These are phyloP conservation scores for Cercis canadensis DNA, from an alignment of 306 rosid genomes.

Conservation along the genomic window DNA sequence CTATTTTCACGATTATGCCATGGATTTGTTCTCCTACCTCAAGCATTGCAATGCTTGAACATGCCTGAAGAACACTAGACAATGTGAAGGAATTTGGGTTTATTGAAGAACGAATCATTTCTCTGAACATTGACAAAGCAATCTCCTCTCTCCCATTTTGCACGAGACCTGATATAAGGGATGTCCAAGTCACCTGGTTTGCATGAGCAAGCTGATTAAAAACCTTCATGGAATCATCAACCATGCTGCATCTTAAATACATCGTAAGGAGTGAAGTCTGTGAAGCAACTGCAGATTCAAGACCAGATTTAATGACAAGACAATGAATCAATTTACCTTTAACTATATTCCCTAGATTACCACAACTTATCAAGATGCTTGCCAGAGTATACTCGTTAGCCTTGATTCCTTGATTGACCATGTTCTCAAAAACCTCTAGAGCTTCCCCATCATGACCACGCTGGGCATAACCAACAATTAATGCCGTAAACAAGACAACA, in stretches of 20 bases:
- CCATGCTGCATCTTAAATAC: slow-evolving; percentile 65
- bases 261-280: slow-evolving; percentile 75
- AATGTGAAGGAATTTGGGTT: slow-evolving; percentile 65
- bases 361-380: slow-evolving; percentile 61
- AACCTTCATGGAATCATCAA: slow-evolving; percentile 63
- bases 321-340: slow-evolving; percentile 66
- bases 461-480: slow-evolving; percentile 70
- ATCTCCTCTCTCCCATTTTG: slow-evolving; percentile 68
- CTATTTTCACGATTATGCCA: slow-evolving; percentile 51
- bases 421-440: slow-evolving; percentile 50
- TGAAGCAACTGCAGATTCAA: slow-evolving; percentile 62
- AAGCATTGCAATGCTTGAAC: slow-evolving; percentile 73
- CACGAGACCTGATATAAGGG: slow-evolving; percentile 67
- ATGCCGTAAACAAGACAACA: slow-evolving; percentile 69
- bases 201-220: slow-evolving; percentile 56
- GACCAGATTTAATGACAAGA: slow-evolving; percentile 62
- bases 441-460: slow-evolving; percentile 59
- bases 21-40: slow-evolving; percentile 67
- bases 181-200: slow-evolving; percentile 77
- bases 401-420: slow-evolving; percentile 53
- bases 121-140: slow-evolving; percentile 58
- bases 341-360: slow-evolving; percentile 55
- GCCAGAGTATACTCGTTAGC: slow-evolving; percentile 72
- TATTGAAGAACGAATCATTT: slow-evolving; percentile 57
- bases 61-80: slow-evolving; percentile 70